A percentile compares a stretch with the other conserved stretches of the same genome.
Conservation (phyloP, 164 flowering plant species). For the Brasenia schreberi region DNA sequence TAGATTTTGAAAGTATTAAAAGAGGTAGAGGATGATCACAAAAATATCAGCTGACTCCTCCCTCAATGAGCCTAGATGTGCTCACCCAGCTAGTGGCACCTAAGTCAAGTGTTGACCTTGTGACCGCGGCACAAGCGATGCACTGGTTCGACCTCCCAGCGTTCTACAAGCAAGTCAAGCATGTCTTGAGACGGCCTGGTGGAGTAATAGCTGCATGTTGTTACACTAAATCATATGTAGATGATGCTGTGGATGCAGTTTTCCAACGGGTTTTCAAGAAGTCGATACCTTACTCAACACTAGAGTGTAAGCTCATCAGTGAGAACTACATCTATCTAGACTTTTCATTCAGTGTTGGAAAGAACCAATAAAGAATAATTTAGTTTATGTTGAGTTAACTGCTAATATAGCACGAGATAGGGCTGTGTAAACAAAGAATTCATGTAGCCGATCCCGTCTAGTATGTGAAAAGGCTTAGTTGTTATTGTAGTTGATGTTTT, state of each 20-base stretch:
- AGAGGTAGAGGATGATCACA: too few relatives aligned
- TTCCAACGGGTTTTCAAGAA: slow-evolving; percentile 10
- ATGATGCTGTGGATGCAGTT: slow-evolving; percentile 20
- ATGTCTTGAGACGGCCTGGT: slow-evolving; percentile 44
- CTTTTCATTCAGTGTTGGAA: slow-evolving; percentile 22
- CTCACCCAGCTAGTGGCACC: slow-evolving; percentile 6
- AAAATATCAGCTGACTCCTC: slow-evolving; percentile 15
- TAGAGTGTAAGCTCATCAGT: neutral
- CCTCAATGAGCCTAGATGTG: slow-evolving; percentile 6
- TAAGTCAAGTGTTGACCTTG: slow-evolving; percentile 13
- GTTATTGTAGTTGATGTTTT: too few relatives aligned
- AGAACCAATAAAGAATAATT: too few relatives aligned
- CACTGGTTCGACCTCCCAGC: slow-evolving; percentile 58
- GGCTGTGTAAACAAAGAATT: too few relatives aligned
- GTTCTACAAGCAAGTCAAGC: slow-evolving; percentile 39
- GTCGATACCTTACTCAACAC: slow-evolving; percentile 8
- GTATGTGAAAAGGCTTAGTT: too few relatives aligned
- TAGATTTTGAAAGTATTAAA: too few relatives aligned
- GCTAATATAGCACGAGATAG: too few relatives aligned
- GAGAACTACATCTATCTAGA: slow-evolving; percentile 9
- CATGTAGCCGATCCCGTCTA: too few relatives aligned
- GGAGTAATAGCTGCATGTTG: slow-evolving; percentile 75
- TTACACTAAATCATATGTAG: slow-evolving; percentile 33
- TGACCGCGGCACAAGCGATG: slow-evolving; percentile 48
- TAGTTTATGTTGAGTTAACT: too few relatives aligned